Conservation (phyloP, 2,329 filamentous ascomycete species). For the Chalara sp. region DNA sequence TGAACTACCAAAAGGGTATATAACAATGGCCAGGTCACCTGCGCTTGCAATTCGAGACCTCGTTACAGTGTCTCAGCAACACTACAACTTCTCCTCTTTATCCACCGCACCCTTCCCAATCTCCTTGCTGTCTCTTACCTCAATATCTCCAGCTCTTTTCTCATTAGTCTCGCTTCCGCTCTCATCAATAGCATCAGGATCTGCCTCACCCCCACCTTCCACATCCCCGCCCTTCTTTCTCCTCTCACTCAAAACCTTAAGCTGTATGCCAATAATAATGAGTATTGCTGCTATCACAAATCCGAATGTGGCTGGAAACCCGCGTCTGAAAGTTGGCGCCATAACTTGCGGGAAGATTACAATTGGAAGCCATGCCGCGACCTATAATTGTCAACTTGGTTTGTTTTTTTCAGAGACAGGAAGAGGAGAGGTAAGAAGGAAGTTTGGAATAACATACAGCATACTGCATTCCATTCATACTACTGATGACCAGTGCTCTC, state of each 20-base stretch:
- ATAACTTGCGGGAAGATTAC: constrained; percentile 29
- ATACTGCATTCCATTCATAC: constrained; percentile 29
- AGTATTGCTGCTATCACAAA: constrained; percentile 11
- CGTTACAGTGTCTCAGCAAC: not conserved
- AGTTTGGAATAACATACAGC: constrained; percentile 9
- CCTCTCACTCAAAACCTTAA: not conserved
- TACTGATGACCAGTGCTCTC: constrained; percentile 26
- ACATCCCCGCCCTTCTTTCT: not conserved
- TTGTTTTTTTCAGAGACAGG: no score
- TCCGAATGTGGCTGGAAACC: constrained; percentile 9
- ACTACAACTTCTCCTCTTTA: not conserved
- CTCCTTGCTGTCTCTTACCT: not conserved
- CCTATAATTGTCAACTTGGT: no score
- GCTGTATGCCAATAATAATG: constrained; percentile 4
- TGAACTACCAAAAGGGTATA: no score
- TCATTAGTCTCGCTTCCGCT: not conserved
- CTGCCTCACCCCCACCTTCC: not conserved
- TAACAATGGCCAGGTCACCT: no score
- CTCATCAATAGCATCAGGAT: not conserved
- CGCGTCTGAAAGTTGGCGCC: constrained; percentile 23
- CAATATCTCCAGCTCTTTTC: not conserved
- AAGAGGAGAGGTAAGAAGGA: no score
- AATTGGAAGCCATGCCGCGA: constrained; percentile 26
- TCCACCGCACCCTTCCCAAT: not conserved
- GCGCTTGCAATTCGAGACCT: no score